Conservation (phyloP, 257 asterid species). For the Solanum sparsipilum region DNA sequence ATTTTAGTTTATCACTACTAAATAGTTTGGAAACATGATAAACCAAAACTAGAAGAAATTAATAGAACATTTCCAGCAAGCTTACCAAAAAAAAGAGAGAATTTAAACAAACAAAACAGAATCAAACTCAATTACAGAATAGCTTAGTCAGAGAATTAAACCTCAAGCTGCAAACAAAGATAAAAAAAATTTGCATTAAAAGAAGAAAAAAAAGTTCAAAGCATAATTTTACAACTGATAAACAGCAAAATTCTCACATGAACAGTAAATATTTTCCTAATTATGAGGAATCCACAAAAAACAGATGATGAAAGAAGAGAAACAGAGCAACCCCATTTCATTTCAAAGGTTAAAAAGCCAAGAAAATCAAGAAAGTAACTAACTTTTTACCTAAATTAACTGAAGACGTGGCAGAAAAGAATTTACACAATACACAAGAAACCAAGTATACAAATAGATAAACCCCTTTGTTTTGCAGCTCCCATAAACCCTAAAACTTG, state of each 20-base stretch:
- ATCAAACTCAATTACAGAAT: neutral
- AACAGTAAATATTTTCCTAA: neutral
- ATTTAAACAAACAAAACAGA: neutral
- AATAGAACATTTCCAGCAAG: neutral
- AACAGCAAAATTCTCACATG: neutral
- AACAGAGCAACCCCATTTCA: conserved; percentile 12
- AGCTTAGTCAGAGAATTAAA: neutral
- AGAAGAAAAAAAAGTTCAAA: neutral
- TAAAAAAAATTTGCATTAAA: neutral
- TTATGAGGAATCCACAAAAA: neutral
- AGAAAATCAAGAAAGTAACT: conserved; percentile 10
- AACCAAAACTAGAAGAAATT: neutral
- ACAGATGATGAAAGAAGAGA: neutral
- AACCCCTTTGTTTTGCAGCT: conserved; percentile 19
- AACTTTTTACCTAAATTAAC: conserved; percentile 22
- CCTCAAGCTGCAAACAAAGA: neutral
- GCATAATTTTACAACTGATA: neutral
- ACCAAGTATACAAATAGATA: neutral
- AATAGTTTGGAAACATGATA: neutral
- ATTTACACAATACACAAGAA: conserved; percentile 4
- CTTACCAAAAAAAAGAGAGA: neutral
- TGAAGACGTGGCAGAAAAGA: conserved; percentile 9
- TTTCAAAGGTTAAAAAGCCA: neutral
- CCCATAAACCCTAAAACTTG: conserved; percentile 5
- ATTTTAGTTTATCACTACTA: neutral